Conservation (phyloP, 768 basidiomycete genomes). For the Termitomyces sp. region DNA sequence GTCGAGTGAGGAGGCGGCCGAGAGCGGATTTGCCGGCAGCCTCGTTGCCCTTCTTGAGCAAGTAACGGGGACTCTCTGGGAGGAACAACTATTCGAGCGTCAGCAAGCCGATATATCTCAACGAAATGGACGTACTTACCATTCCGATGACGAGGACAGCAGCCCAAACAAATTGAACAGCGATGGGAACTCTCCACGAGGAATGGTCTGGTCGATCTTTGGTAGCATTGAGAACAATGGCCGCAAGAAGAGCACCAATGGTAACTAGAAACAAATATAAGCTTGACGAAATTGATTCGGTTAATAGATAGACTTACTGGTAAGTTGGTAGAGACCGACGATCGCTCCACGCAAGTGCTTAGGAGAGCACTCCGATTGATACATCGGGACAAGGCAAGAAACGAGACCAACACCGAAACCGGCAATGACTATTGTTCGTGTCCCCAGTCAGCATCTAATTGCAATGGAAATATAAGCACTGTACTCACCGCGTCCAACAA, state of each 20-base stretch:
- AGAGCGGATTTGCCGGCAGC: constrained; percentile 59
- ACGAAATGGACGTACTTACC: constrained; percentile 10
- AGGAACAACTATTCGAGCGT: constrained; percentile 6
- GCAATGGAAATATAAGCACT: background rate
- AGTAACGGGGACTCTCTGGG: constrained; percentile 65
- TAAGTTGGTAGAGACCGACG: constrained; percentile 38
- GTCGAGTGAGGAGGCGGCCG: constrained; percentile 55
- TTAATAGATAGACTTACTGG: constrained; percentile 12
- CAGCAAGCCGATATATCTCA: background rate
- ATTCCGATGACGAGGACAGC: constrained; percentile 68
- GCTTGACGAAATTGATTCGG: constrained; percentile 20
- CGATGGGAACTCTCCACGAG: constrained; percentile 55
- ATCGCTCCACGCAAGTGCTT: constrained; percentile 74
- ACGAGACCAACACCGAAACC: constrained; percentile 81
- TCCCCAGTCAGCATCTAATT: background rate
- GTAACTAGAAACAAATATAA: constrained; percentile 62
- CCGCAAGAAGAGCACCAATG: constrained; percentile 70
- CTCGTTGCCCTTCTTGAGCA: constrained; percentile 63
- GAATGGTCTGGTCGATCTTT: constrained; percentile 45
- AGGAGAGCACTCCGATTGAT: constrained; percentile 55
- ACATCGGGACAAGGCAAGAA: constrained; percentile 58
- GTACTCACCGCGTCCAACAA: constrained; percentile 24
- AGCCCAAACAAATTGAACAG: constrained; percentile 81
- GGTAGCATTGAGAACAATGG: constrained; percentile 67
- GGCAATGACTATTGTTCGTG: constrained; percentile 58